A percentile compares a stretch with the other conserved stretches of the same genome.
Evolutionary conservation across 345 rosid genomes (phyloP).

Genomic region (Draba incana): DNA sequence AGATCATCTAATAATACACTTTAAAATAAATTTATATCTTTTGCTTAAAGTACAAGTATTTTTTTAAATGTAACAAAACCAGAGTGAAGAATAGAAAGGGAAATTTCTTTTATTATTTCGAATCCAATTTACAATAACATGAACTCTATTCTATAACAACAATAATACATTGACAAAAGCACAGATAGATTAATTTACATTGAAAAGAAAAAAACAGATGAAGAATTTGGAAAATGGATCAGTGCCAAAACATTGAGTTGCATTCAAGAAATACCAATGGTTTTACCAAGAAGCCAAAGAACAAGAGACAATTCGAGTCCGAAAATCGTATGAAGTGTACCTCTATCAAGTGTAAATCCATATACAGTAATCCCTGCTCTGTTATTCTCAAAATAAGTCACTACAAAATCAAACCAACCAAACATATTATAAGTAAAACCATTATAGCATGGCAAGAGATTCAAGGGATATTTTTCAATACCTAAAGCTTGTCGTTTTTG

Average conservation of each 20-base stretch:
- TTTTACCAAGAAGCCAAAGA: conserved; percentile 93
- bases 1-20: not conserved
- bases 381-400: conserved; percentile 90
- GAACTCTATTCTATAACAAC: conserved; percentile 21
- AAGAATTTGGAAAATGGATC: not conserved
- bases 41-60: no score
- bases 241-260: conserved; percentile 10
- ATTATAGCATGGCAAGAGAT: not conserved
- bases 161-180: conserved; percentile 2
- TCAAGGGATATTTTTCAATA: conserved; percentile 30
- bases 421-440: conserved; percentile 1
- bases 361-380: conserved; percentile 85
- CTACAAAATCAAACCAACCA: conserved; percentile 44
- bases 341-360: conserved; percentile 82
- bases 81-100: not conserved
- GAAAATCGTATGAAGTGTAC: conserved; percentile 82
- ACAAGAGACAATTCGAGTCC: conserved; percentile 88
- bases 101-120: not conserved
- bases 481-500: conserved; percentile 96
- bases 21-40: not conserved
- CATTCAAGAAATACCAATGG: conserved; percentile 65
- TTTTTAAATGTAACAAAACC: not conserved
- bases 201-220: not conserved
- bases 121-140: conserved; percentile 27
- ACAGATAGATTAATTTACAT: not conserved